A percentile compares a stretch with the other conserved stretches of the same genome.
Evolutionary conservation across 176 grass and related monocot genomes (phyloP).

Genomic region (Carex parvula): DNA sequence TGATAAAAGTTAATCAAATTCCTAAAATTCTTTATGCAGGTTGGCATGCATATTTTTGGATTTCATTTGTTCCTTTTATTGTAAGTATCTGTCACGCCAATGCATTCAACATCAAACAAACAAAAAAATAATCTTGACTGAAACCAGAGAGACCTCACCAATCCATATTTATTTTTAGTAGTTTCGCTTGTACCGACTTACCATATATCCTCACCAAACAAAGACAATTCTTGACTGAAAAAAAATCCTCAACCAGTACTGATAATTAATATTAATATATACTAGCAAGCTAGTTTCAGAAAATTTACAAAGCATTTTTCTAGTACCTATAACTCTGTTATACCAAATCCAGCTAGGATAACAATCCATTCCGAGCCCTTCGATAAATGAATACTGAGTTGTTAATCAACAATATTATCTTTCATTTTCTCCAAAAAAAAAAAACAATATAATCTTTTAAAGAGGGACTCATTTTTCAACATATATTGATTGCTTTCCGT

Average conservation of each 20-base stretch:
- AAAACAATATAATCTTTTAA: neutral
- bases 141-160: neutral
- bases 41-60: slow-evolving; percentile 86
- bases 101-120: neutral
- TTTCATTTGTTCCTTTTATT: slow-evolving; percentile 53
- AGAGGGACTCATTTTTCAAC: neutral
- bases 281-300: too few species aligned
- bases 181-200: too few species aligned
- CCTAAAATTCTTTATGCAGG: slow-evolving; percentile 27
- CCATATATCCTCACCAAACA: neutral
- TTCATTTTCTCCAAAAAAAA: too few species aligned
- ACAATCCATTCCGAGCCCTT: neutral
- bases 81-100: slow-evolving; percentile 42
- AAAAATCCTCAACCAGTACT: neutral
- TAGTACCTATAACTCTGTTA: neutral
- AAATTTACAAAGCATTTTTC: neutral
- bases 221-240: neutral
- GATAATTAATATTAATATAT: neutral
- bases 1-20: neutral
- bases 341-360: neutral
- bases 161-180: too few species aligned
- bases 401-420: neutral
- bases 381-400: neutral
- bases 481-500: neutral
- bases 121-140: neutral